Percentiles rank a stretch among this genome's conserved stretches.
These are phyloP conservation scores for Chlorophyllum brunneum DNA, from an alignment of 768 basidiomycete species.

Conservation along the genomic window DNA sequence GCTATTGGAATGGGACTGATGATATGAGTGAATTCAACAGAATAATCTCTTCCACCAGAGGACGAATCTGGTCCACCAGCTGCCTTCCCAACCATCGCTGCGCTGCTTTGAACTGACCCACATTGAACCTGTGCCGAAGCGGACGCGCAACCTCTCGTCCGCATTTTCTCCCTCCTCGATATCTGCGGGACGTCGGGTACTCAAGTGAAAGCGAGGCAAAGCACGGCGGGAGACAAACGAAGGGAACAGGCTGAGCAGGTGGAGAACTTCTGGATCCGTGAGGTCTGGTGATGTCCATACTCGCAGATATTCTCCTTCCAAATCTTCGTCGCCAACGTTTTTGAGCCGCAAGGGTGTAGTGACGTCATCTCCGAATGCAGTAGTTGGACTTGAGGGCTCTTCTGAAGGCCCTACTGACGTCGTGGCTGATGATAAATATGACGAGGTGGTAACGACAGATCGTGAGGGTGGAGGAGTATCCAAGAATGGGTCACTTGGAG, in stretches of 20 bases:
- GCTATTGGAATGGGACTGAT: no score
- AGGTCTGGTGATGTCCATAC: constrained; percentile 83
- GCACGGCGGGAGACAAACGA: constrained; percentile 65
- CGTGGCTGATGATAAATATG: constrained; percentile 36
- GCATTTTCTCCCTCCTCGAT: constrained; percentile 69
- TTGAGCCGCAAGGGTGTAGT: constrained; percentile 25
- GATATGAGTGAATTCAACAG: no score
- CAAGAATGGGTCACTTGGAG: constrained; percentile 77
- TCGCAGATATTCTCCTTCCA: constrained; percentile 54
- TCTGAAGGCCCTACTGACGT: constrained; percentile 24
- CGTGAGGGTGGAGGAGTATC: constrained; percentile 60
- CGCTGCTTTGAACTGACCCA: constrained; percentile 67
- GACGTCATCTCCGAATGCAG: constrained; percentile 34
- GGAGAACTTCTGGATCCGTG: constrained; percentile 66
- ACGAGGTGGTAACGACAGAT: constrained; percentile 51
- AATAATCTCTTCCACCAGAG: constrained; percentile 80
- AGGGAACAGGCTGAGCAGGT: constrained; percentile 73
- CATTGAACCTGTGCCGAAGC: constrained; percentile 81
- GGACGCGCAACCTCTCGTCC: constrained; percentile 52
- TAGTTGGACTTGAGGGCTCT: constrained; percentile 37
- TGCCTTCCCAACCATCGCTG: constrained; percentile 64
- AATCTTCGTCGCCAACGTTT: constrained; percentile 25
- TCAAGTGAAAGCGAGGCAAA: constrained; percentile 65
- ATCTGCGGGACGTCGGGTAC: constrained; percentile 41
- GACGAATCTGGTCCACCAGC: constrained; percentile 76